Evolutionary conservation across 2,329 filamentous ascomycete species (phyloP).

Genomic region (Trichoderma hamatum): DNA sequence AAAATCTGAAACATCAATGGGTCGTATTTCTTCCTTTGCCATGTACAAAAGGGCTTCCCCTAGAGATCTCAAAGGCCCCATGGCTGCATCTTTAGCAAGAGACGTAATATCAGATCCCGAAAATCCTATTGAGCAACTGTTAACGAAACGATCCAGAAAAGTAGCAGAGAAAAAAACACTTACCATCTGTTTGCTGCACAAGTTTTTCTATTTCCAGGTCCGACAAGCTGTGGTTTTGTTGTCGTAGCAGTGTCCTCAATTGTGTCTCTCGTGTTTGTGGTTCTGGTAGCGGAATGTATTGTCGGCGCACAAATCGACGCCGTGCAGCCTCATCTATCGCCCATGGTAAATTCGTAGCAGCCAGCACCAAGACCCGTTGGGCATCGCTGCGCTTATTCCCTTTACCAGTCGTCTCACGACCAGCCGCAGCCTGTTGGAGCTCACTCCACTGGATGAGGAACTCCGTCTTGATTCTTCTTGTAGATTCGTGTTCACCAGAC

Average conservation of each 20-base stretch:
- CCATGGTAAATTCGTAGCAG: constrained; percentile 96
- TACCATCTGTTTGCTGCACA: constrained; percentile 83
- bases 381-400: constrained; percentile 77
- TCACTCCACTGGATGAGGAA: constrained; percentile 98
- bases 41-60: constrained; percentile 89
- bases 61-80: constrained; percentile 89
- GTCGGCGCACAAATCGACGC: constrained; percentile 84
- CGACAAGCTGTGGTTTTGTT: constrained; percentile 81
- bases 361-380: constrained; percentile 86
- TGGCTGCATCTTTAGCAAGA: constrained; percentile 94
- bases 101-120: constrained; percentile 97
- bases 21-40: constrained; percentile 90
- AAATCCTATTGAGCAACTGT: constrained; percentile 67
- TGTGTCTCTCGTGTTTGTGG: constrained; percentile 78
- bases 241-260: constrained; percentile 74
- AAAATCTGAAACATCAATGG: constrained; percentile 84
- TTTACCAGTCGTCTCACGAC: constrained; percentile 69
- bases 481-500: constrained; percentile 88
- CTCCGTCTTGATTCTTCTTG: constrained; percentile 92
- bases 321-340: constrained; percentile 95
- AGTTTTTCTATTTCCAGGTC: constrained; percentile 72
- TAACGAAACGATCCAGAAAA: background rate
- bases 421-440: constrained; percentile 86
- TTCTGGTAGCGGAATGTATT: constrained; percentile 95
- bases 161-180: constrained; percentile 36